Evolutionary conservation across 2,329 filamentous ascomycete species (phyloP).

Genomic region (Hawksworthiomyces lignivorus): DNA sequence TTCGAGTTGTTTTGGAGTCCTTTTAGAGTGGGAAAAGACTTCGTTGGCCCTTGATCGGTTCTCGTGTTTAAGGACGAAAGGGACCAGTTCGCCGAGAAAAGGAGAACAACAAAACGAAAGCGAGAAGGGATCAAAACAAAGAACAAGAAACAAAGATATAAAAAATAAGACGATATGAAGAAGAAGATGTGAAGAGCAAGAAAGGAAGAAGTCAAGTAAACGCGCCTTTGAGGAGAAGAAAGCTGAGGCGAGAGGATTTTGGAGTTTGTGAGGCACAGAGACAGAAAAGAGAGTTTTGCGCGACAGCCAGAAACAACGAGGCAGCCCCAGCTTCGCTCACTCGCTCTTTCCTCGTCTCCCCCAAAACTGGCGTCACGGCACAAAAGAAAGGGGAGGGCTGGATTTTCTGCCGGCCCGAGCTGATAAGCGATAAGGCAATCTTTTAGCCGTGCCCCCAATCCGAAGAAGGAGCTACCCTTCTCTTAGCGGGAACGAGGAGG

Average conservation of each 20-base stretch:
- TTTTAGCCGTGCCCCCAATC: too few species aligned
- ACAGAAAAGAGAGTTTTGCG: constrained; percentile 12
- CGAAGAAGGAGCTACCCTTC: too few species aligned
- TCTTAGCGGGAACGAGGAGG: too few species aligned
- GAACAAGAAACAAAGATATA: not conserved
- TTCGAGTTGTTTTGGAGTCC: too few species aligned
- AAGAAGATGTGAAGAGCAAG: not conserved
- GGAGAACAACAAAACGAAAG: not conserved
- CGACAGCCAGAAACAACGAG: constrained; percentile 9
- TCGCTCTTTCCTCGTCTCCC: not conserved
- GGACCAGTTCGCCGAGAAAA: not conserved
- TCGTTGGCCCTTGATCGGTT: too few species aligned
- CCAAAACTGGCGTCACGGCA: constrained; percentile 14
- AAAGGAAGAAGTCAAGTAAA: not conserved
- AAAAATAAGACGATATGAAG: too few species aligned
- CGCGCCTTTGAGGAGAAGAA: too few species aligned
- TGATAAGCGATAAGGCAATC: constrained; percentile 14
- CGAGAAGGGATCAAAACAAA: not conserved
- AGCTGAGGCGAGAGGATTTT: too few species aligned
- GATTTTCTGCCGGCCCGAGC: constrained; percentile 16
- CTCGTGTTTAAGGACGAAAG: too few species aligned
- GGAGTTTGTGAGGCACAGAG: constrained; percentile 1
- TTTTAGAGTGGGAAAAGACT: too few species aligned
- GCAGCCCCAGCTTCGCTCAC: constrained; percentile 5
- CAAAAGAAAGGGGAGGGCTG: constrained; percentile 16